Evolutionary conservation across 306 rosid genomes (phyloP), one percentile per base, ranked within the genome.

Genomic region (Castanea mollissima): DNA sequence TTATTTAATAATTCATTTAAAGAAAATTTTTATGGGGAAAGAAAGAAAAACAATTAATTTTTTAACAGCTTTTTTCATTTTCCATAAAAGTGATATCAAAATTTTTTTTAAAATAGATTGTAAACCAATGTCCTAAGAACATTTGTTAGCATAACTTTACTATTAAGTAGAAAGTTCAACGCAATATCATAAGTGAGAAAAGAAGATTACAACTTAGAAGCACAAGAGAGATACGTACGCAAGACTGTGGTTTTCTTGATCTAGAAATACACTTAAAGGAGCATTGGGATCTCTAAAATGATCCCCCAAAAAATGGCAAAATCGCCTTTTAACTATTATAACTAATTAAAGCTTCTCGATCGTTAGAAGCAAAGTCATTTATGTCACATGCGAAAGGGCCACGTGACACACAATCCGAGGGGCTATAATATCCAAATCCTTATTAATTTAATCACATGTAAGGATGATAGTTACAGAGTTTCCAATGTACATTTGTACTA

Each of bases 381-480:
- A 76, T 62, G 54, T 78, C 93, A 87, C 91, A 87, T 87, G 93
- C 86, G 71, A 73, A 79, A 73, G 80, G 73, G 80, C 82, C 91
- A 80, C 84, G 74, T 81, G 83, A 55, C 77, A 79, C 93, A 68
- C 20, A 57, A 63, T 65, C 76, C 83, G 57, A 82, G 80, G 79
- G 79, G 49, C 11, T 79, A 63, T 56, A 35, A 23, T 35, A 46
- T 81, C 83, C 83, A 72, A 82, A 71, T 85, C 75, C 59, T 79
- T 85, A 70, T 79, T 85, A 70, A 82, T 82, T 87, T 29, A 81
- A 75, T 69, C 74, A 64, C 46, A 27, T 69, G 20, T 55, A 81
- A 23, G 6, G 41, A 71, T 20, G 63, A n/a, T 68, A 57, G 69
- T 31, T 23, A 74, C 83, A 70, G 77, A 78, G 75, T 83, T 80